These are phyloP conservation scores for Candida piceae DNA, from an alignment of 805 yeast genomes.

Conservation along the genomic window DNA sequence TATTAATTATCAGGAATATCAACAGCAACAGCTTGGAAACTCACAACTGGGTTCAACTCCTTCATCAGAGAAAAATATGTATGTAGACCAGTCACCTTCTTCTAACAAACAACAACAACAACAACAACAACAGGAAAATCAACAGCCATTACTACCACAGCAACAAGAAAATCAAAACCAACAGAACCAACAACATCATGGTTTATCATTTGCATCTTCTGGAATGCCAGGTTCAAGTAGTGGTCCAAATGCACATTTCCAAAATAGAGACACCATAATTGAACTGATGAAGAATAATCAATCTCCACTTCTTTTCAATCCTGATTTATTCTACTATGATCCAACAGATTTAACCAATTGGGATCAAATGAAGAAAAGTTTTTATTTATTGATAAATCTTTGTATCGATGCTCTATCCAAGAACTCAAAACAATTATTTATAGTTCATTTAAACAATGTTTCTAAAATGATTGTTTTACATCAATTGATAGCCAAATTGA, in stretches of 20 bases:
- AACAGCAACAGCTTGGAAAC: background rate
- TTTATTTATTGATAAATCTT: slow-evolving; percentile 43
- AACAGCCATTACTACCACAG: background rate
- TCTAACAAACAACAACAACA: background rate
- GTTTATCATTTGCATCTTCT: background rate
- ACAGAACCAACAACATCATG: background rate
- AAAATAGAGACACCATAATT: slow-evolving; percentile 8
- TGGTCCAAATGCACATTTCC: slow-evolving; percentile 4
- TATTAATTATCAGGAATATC: slow-evolving; percentile 9
- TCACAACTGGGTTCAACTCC: background rate
- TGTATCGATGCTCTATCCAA: slow-evolving; percentile 48
- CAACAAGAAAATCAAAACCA: slow-evolving; percentile 1
- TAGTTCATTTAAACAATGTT: slow-evolving; percentile 47
- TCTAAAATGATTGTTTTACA: slow-evolving; percentile 48
- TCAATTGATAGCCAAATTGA: slow-evolving; percentile 51
- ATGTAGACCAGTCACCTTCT: background rate
- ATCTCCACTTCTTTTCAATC: slow-evolving; percentile 20
- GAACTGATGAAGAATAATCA: slow-evolving; percentile 8
- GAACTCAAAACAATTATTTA: slow-evolving; percentile 46
- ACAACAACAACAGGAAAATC: background rate
- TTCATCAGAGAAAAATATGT: slow-evolving; percentile 1
- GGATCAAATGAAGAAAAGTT: slow-evolving; percentile 48
- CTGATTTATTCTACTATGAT: slow-evolving; percentile 51
- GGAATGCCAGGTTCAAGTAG: slow-evolving; percentile 2
- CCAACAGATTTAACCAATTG: slow-evolving; percentile 56